phyloP scores from a whole-genome alignment of 306 rosid species.

The Trifolium fragiferum region DNA sequence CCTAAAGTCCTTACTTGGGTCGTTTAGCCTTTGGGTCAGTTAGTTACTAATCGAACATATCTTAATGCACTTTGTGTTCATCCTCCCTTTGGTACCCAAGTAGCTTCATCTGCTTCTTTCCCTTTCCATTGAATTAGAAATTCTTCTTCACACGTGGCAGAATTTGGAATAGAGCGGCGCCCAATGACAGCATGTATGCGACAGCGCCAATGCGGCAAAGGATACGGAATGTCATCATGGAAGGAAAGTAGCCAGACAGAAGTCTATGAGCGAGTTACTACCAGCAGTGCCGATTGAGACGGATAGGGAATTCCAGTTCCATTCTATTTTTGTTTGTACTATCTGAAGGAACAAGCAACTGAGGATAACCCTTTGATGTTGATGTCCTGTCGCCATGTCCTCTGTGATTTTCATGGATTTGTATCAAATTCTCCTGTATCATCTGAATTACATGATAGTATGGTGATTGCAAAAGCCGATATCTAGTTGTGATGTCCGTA shows the following conservation, averaged over 20 bases:
- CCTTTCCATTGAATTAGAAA: no score
- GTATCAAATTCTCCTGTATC: constrained; percentile 36
- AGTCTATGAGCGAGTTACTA: constrained; percentile 66
- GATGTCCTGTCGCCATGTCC: constrained; percentile 92
- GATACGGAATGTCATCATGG: constrained; percentile 74
- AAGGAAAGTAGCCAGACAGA: constrained; percentile 93
- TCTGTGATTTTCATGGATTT: constrained; percentile 54
- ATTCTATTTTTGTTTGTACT: constrained; percentile 91
- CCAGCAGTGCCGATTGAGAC: constrained; percentile 87
- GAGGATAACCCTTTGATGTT: constrained; percentile 93
- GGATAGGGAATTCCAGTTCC: constrained; percentile 80
- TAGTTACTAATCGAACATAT: no score
- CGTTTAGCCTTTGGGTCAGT: no score
- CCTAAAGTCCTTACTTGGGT: no score
- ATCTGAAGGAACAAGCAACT: constrained; percentile 84
- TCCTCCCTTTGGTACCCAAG: no score
- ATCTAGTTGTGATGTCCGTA: neutral
- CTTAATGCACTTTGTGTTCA: no score
- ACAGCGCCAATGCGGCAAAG: no score
- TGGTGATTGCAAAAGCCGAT: no score
- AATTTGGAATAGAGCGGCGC: no score
- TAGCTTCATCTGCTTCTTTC: no score
- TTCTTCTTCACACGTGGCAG: no score
- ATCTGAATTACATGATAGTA: constrained; percentile 40
- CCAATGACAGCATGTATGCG: no score